Conservation (phyloP, 768 basidiomycete genomes). For the Boletus tomentosulus region DNA sequence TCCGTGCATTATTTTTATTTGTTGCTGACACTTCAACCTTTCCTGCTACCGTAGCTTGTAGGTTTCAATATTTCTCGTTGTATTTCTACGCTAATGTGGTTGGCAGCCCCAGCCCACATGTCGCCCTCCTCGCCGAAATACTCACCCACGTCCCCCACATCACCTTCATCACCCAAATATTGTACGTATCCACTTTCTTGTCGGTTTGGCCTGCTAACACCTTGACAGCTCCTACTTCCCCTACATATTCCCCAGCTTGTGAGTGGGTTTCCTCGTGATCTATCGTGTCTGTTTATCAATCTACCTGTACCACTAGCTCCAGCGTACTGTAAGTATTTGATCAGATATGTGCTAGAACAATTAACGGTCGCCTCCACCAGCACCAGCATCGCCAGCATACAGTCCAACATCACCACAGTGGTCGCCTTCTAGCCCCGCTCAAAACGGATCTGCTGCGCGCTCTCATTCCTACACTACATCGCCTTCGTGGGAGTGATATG, state of each 20-base stretch:
- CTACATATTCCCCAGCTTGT: constrained; percentile 83
- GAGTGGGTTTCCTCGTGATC: constrained; percentile 32
- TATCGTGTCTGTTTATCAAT: constrained; percentile 3
- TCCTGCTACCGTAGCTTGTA: constrained; percentile 51
- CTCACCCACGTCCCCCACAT: constrained; percentile 90
- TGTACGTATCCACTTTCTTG: constrained; percentile 46
- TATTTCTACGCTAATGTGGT: constrained; percentile 6
- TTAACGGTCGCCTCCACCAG: constrained; percentile 9
- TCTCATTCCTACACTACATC: constrained; percentile 43
- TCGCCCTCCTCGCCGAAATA: constrained; percentile 91
- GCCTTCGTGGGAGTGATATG: constrained; percentile 48
- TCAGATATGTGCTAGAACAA: background rate
- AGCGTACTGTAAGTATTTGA: constrained; percentile 63
- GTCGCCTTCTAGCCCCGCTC: constrained; percentile 79
- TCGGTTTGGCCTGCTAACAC: constrained; percentile 6
- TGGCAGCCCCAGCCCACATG: constrained; percentile 68
- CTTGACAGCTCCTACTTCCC: background rate
- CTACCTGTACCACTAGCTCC: constrained; percentile 46
- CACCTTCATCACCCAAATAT: constrained; percentile 89
- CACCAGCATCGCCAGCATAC: too few relatives aligned
- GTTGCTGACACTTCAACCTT: constrained; percentile 22
- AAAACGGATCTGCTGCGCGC: constrained; percentile 40
- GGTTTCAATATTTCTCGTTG: constrained; percentile 27
- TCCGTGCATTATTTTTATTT: background rate
- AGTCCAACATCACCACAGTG: constrained; percentile 78